Base-by-base conservation (phyloP, 441 rosid genomes). In the Erysimum cheiri region DNA sequence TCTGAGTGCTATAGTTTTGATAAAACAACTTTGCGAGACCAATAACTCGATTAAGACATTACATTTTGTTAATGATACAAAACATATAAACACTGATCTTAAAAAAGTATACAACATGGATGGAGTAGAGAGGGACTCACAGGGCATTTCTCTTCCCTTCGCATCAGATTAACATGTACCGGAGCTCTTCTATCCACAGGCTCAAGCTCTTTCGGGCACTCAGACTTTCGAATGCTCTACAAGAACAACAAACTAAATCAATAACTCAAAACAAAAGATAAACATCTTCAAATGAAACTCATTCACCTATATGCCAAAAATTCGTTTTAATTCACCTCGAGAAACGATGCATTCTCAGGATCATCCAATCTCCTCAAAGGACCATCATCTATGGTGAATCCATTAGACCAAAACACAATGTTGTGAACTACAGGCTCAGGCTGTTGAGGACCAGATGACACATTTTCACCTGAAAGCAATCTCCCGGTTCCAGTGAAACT, bases 121-220 rank as follows among this genome's bases (percentile, higher is more conserved):
- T 40, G 63, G 60, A 62, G 53, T 44, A 64, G 31, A 61, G 64
- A 48, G n/a, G 15, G 50, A 76, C 92, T 86, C 67, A 94, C 99
- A 9, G 89, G 96, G 79, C 83, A 87, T 19, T 84, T 82, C 81
- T 80, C 88, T 13, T 87, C 90, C 79, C 89, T 86, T 78, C 92
- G 84, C 68, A 87, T 88, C 79, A 92, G 81, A 78, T 94, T 94
- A 59, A 88, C 98, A 80, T 86, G 91, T 39, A 94, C 93, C 7
- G 89, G 71, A 5, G 97, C 83, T 79, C 93, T 94, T 71, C 78
- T 81, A 84, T 91, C 92, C 0, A 82, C 88, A 68, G 96, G 93
- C 85, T 89, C 96, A 53, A 94, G 99, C 87, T 92, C 99, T 79
- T 80, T 86, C 7, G 98, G 98, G 72, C 99, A 94, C 82, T 94